Conservation (phyloP, 2,329 filamentous ascomycete genomes). For the Epichloe elymi region DNA sequence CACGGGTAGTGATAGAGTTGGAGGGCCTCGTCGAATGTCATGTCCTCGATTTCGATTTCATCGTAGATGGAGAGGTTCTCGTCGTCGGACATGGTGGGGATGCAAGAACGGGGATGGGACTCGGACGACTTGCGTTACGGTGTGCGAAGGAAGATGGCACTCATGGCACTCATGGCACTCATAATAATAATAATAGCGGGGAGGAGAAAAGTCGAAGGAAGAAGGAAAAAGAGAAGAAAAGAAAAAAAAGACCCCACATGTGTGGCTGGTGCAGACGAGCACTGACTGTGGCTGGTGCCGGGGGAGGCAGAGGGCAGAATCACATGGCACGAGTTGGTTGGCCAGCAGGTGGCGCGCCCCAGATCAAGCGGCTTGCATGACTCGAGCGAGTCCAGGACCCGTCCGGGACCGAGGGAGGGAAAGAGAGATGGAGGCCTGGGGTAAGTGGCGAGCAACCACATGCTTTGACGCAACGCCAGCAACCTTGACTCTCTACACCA, state of each 20-base stretch:
- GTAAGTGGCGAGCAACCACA: background rate
- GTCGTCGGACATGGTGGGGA: constrained; percentile 45
- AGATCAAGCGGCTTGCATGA: background rate
- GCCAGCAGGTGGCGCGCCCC: background rate
- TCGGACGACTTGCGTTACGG: no score
- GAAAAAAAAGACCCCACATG: constrained; percentile 8
- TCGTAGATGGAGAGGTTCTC: constrained; percentile 70
- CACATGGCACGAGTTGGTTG: background rate
- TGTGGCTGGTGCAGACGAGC: constrained; percentile 1
- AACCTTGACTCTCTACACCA: background rate
- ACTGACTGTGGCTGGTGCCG: background rate
- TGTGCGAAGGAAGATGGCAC: no score
- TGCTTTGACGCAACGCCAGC: background rate
- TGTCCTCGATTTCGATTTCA: constrained; percentile 97
- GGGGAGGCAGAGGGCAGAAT: background rate
- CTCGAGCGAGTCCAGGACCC: no score
- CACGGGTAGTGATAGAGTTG: constrained; percentile 95
- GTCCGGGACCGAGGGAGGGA: background rate
- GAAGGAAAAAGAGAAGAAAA: background rate
- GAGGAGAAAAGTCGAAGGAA: background rate
- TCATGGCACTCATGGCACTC: no score
- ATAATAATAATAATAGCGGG: no score
- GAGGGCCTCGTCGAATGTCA: constrained; percentile 72
- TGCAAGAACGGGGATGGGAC: no score
- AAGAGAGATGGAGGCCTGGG: background rate